A percentile compares a stretch with the other conserved stretches of the same genome.
phyloP scores from a whole-genome alignment of 495 filamentous ascomycete species.

The Astrocystis sublimbata region DNA sequence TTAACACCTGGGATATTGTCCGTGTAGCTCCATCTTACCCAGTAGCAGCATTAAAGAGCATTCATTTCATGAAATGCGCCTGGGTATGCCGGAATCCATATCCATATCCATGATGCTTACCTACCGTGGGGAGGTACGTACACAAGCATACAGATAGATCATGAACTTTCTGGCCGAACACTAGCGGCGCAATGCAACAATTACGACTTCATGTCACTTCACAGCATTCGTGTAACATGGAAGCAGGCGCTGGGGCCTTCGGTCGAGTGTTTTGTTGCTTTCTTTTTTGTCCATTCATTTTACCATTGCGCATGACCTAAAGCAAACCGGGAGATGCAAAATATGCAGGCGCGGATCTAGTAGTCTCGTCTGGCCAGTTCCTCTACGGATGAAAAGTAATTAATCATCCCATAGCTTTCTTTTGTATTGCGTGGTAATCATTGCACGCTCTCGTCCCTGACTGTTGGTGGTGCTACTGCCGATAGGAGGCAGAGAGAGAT shows the following conservation, averaged over 20 bases:
- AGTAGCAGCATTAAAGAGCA: too few relatives aligned
- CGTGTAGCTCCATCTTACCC: too few relatives aligned
- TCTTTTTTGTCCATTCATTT: conserved; percentile 35
- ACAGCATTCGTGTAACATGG: not conserved
- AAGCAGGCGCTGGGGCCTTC: conserved; percentile 4
- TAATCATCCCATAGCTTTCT: conserved; percentile 17
- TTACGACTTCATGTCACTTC: not conserved
- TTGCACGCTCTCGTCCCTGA: conserved; percentile 23
- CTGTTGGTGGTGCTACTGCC: conserved; percentile 4
- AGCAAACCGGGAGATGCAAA: conserved; percentile 37
- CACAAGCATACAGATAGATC: too few relatives aligned
- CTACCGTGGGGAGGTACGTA: too few relatives aligned
- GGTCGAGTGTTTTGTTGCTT: conserved; percentile 12
- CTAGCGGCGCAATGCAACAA: too few relatives aligned
- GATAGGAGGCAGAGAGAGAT: conserved; percentile 7
- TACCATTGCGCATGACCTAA: conserved; percentile 39
- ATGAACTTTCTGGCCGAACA: too few relatives aligned
- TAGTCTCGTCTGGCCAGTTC: conserved; percentile 22
- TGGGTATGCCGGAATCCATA: too few relatives aligned
- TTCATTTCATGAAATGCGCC: too few relatives aligned
- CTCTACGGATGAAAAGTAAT: conserved; percentile 2
- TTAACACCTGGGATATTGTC: too few relatives aligned
- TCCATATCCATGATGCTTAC: too few relatives aligned
- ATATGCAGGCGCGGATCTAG: conserved; percentile 26
- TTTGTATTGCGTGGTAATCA: conserved; percentile 9